Evolutionary conservation across 1,139 yeast species (phyloP).

Genomic region (Meyerozyma athensensis): DNA sequence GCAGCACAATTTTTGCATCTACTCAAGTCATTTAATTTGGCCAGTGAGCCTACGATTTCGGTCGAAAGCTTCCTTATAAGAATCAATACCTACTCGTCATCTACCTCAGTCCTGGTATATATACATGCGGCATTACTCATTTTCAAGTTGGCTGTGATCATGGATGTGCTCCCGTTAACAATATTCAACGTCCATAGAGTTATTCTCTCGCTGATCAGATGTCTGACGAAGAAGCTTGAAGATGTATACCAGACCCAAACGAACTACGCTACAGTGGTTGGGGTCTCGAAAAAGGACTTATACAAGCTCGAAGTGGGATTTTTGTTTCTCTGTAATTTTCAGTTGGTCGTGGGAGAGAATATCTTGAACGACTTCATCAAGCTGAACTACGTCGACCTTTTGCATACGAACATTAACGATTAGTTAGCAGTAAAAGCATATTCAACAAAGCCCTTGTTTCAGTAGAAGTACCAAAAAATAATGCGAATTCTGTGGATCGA

Average conservation of each 20-base stretch:
- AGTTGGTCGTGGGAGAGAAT: slow-evolving; percentile 33
- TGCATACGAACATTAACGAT: neutral
- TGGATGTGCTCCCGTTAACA: slow-evolving; percentile 30
- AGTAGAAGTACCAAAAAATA: slow-evolving; percentile 12
- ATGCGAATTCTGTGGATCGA: slow-evolving; percentile 37
- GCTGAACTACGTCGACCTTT: slow-evolving; percentile 9
- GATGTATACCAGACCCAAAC: slow-evolving; percentile 43
- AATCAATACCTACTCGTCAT: slow-evolving; percentile 39
- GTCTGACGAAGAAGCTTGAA: slow-evolving; percentile 41
- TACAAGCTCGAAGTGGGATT: slow-evolving; percentile 39
- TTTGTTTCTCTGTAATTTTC: slow-evolving; percentile 38
- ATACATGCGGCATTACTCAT: slow-evolving; percentile 39
- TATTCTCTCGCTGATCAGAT: slow-evolving; percentile 38
- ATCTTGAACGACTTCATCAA: slow-evolving; percentile 30
- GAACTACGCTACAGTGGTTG: slow-evolving; percentile 43
- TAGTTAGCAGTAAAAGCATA: neutral
- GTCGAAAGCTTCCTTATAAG: slow-evolving; percentile 35
- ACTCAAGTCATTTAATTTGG: slow-evolving; percentile 29
- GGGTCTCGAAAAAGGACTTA: slow-evolving; percentile 36
- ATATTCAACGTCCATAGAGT: slow-evolving; percentile 35
- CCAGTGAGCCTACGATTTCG: slow-evolving; percentile 32
- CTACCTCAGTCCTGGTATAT: slow-evolving; percentile 37
- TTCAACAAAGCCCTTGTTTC: neutral
- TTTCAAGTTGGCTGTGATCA: slow-evolving; percentile 31
- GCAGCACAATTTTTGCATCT: slow-evolving; percentile 24